Percentiles rank a stretch among this genome's conserved stretches.
Evolutionary conservation across 2,329 filamentous ascomycete species (phyloP).

Genomic region (Ophiocordyceps camponoti-saundersi): DNA sequence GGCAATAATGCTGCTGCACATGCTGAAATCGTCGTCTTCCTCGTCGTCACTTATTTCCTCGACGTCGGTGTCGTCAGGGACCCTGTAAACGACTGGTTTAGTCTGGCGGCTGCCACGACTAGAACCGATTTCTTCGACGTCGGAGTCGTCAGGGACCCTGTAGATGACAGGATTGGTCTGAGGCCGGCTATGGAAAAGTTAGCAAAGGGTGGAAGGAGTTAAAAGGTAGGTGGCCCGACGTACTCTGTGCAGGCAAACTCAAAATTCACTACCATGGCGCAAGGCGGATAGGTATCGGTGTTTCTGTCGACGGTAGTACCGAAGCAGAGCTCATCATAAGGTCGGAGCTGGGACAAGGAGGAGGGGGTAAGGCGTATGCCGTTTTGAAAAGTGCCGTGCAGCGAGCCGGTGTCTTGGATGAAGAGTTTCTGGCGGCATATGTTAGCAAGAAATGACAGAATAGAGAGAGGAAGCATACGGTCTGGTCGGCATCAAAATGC

Average conservation of each 20-base stretch:
- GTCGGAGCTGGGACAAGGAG: constrained; percentile 2
- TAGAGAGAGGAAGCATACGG: constrained; percentile 18
- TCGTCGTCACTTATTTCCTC: not conserved
- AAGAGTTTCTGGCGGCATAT: constrained; percentile 19
- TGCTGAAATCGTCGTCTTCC: constrained; percentile 4
- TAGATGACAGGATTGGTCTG: constrained; percentile 15
- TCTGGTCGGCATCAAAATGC: constrained; percentile 21
- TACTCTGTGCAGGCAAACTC: not conserved
- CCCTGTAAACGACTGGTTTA: constrained; percentile 17
- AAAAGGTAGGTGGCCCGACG: not conserved
- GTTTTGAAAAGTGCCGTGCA: constrained; percentile 36
- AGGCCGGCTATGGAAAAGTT: constrained; percentile 8
- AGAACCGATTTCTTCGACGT: constrained; percentile 13
- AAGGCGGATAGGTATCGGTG: constrained; percentile 18
- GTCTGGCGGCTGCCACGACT: constrained; percentile 8
- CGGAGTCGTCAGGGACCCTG: constrained; percentile 24
- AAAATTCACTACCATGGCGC: constrained; percentile 10
- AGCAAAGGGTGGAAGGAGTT: not conserved
- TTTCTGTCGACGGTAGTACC: constrained; percentile 18
- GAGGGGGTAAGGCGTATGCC: constrained; percentile 6
- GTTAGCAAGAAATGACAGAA: not conserved
- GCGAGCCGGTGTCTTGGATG: constrained; percentile 28
- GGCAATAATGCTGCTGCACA: not conserved
- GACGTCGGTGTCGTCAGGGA: constrained; percentile 11
- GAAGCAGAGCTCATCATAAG: constrained; percentile 17